phyloP scores from a whole-genome alignment of 2,329 filamentous ascomycete genomes.

The Hymenoscyphus infarciens region DNA sequence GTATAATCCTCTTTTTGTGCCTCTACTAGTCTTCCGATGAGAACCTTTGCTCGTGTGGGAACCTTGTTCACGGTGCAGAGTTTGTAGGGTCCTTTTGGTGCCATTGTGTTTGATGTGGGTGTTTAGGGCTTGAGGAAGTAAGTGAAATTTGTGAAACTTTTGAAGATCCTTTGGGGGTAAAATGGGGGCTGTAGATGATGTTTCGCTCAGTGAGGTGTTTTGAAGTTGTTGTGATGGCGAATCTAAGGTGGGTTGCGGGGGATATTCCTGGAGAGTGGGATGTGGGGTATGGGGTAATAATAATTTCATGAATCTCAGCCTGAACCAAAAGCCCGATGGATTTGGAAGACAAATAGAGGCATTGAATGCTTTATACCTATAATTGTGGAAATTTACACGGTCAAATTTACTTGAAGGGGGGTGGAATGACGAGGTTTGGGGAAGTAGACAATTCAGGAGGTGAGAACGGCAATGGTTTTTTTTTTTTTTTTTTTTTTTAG shows the following conservation, averaged over 20 bases:
- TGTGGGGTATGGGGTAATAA: background rate
- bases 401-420: background rate
- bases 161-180: too few species aligned
- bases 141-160: background rate
- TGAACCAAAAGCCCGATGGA: background rate
- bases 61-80: constrained; percentile 67
- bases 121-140: background rate
- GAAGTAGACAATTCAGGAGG: background rate
- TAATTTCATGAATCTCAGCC: background rate
- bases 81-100: constrained; percentile 53
- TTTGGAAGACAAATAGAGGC: background rate
- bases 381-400: background rate
- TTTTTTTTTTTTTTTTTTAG: too few species aligned
- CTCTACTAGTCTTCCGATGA: constrained; percentile 60
- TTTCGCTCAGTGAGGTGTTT: background rate
- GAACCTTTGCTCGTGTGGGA: constrained; percentile 58
- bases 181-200: too few species aligned
- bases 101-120: constrained; percentile 17
- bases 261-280: background rate
- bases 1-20: constrained; percentile 60
- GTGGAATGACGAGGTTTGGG: background rate
- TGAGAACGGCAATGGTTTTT: background rate
- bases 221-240: background rate
- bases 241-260: background rate
- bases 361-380: background rate